phyloP scores from a whole-genome alignment of 352 stramenopile genomes.

The Pythium vanterpoolii region DNA sequence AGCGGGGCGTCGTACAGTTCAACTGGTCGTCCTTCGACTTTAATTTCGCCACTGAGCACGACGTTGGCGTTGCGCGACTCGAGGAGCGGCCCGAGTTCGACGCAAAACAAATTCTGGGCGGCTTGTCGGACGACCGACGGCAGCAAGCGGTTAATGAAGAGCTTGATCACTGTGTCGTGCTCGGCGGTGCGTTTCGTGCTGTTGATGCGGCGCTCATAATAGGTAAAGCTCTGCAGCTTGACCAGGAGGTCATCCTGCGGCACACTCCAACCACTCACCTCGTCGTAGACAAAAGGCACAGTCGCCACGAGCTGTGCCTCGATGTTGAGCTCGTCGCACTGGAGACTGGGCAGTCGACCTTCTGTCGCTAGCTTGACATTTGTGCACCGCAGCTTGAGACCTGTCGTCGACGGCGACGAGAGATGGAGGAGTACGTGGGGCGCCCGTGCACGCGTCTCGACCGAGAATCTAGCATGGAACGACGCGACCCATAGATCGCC shows the following conservation, averaged over 20 bases:
- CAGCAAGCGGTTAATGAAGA: conserved; percentile 75
- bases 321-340: conserved; percentile 76
- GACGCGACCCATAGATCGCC: conserved; percentile 72
- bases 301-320: conserved; percentile 64
- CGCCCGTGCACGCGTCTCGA: conserved; percentile 55
- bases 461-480: conserved; percentile 66
- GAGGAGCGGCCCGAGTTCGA: conserved; percentile 58
- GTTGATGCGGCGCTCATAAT: conserved; percentile 63
- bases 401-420: conserved; percentile 46
- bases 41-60: conserved; percentile 55
- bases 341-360: conserved; percentile 60
- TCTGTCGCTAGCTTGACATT: conserved; percentile 72
- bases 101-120: conserved; percentile 55
- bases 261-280: conserved; percentile 58
- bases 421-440: conserved; percentile 67
- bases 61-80: conserved; percentile 52
- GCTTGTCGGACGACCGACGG: conserved; percentile 58
- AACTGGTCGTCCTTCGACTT: conserved; percentile 53
- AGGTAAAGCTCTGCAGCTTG: conserved; percentile 63
- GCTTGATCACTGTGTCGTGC: conserved; percentile 77
- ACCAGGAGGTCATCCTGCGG: conserved; percentile 54
- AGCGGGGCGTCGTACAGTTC: conserved; percentile 56
- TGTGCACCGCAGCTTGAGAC: conserved; percentile 56
- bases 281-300: conserved; percentile 63
- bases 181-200: conserved; percentile 56